phyloP scores from a whole-genome alignment of 176 grass and related monocot species.

The Aegilops umbellulata region DNA sequence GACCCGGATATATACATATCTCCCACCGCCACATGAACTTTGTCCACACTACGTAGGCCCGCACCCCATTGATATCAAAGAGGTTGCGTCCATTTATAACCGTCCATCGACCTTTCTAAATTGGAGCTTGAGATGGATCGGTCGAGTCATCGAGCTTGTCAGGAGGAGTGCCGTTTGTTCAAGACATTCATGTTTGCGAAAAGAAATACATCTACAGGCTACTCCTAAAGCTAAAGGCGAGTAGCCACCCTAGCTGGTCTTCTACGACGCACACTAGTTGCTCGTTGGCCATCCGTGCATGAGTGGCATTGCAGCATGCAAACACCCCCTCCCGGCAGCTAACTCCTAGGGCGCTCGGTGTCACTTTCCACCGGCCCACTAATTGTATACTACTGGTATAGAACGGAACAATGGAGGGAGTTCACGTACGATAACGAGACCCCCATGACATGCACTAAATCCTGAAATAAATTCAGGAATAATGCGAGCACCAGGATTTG shows the following conservation, averaged over 20 bases:
- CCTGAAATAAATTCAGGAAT: too few relatives aligned
- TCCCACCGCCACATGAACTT: not conserved
- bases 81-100: not conserved
- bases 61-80: not conserved
- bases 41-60: not conserved
- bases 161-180: not conserved
- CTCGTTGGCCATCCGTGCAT: too few relatives aligned
- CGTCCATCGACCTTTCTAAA: not conserved
- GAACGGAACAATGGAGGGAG: conserved; percentile 12
- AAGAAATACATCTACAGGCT: too few relatives aligned
- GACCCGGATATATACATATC: not conserved
- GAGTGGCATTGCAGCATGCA: too few relatives aligned
- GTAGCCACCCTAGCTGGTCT: not conserved
- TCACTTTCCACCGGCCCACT: conserved; percentile 29
- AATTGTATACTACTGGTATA: not conserved
- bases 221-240: too few relatives aligned
- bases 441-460: too few relatives aligned
- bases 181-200: not conserved
- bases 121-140: not conserved
- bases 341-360: not conserved
- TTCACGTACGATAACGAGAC: too few relatives aligned
- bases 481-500: too few relatives aligned
- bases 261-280: too few relatives aligned
- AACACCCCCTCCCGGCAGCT: too few relatives aligned
- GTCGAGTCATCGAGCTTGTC: not conserved